Percentiles rank a stretch among this genome's conserved stretches.
Evolutionary conservation across 306 rosid genomes (phyloP).

Genomic region (Lithocarpus polystachyus): DNA sequence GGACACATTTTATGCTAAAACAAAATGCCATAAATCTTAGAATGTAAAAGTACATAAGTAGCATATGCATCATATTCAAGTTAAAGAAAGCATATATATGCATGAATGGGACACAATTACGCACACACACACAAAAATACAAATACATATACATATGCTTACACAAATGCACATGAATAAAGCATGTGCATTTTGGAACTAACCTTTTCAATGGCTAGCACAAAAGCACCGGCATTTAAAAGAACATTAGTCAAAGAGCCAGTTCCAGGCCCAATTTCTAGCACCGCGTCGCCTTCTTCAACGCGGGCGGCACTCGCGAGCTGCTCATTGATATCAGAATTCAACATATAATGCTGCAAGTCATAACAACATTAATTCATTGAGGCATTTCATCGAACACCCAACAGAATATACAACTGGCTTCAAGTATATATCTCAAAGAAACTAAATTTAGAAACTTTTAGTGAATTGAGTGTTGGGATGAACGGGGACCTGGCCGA

Average conservation of each 20-base stretch:
- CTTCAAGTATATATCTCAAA: too few relatives aligned
- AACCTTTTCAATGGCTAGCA: conserved; percentile 92
- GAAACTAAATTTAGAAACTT: too few relatives aligned
- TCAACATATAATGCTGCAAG: conserved; percentile 87
- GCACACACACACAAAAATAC: too few relatives aligned
- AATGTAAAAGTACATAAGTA: too few relatives aligned
- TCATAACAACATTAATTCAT: conserved; percentile 20
- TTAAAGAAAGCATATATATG: neutral
- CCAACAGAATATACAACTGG: neutral
- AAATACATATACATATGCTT: too few relatives aligned
- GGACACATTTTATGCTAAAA: too few relatives aligned
- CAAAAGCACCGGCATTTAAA: conserved; percentile 59
- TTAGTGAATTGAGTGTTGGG: too few relatives aligned
- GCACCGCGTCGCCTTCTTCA: conserved; percentile 64
- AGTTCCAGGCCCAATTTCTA: conserved; percentile 95
- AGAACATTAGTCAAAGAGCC: conserved; percentile 87
- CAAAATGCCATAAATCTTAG: too few relatives aligned
- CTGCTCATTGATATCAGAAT: conserved; percentile 66
- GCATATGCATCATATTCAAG: neutral
- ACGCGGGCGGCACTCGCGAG: conserved; percentile 61
- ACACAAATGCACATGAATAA: too few relatives aligned
- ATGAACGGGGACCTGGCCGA: conserved; percentile 61
- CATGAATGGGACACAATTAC: neutral
- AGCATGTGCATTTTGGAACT: neutral
- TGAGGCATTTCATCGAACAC: conserved; percentile 8